Conservation (phyloP, 441 rosid species). For the Hura crepitans region DNA sequence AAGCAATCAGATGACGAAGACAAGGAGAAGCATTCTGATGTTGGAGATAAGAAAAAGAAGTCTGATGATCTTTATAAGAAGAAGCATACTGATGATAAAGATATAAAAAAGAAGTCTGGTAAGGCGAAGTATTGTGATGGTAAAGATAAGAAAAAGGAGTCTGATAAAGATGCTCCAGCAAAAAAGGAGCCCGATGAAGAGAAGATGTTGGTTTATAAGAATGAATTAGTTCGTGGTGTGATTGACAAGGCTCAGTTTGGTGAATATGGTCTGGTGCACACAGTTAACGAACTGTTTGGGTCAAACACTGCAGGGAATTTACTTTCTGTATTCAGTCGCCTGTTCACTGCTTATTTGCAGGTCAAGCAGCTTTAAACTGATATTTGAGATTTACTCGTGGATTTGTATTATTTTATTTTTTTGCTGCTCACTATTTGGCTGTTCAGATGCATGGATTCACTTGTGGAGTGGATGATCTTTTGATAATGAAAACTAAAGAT, state of each 20-base stretch:
- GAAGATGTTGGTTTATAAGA: slow-evolving; percentile 58
- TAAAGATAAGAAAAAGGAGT: slow-evolving; percentile 17
- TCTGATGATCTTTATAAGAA: slow-evolving; percentile 9
- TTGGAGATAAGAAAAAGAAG: slow-evolving; percentile 21
- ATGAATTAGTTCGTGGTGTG: slow-evolving; percentile 81
- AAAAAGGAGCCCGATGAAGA: slow-evolving; percentile 57
- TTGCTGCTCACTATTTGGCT: slow-evolving; percentile 26
- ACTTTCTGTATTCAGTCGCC: slow-evolving; percentile 86
- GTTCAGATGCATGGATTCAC: slow-evolving; percentile 96
- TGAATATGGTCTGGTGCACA: slow-evolving; percentile 92
- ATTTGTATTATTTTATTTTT: slow-evolving; percentile 21
- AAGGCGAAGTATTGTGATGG: slow-evolving; percentile 11
- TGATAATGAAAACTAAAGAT: slow-evolving; percentile 65
- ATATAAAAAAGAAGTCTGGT: slow-evolving; percentile 14
- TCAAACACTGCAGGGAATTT: slow-evolving; percentile 81
- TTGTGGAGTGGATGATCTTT: slow-evolving; percentile 97
- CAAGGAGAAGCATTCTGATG: slow-evolving; percentile 12
- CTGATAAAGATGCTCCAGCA: slow-evolving; percentile 21
- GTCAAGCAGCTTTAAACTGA: slow-evolving; percentile 35
- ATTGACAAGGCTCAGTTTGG: slow-evolving; percentile 99
- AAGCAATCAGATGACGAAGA: slow-evolving; percentile 16
- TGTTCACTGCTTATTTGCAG: slow-evolving; percentile 92
- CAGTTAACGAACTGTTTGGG: slow-evolving; percentile 95
- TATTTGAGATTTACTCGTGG: slow-evolving; percentile 9
- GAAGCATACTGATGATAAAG: slow-evolving; percentile 17